Evolutionary conservation across 2,329 filamentous ascomycete genomes (phyloP), one percentile per base, ranked within the genome.

Genomic region (Diaporthe sp.): DNA sequence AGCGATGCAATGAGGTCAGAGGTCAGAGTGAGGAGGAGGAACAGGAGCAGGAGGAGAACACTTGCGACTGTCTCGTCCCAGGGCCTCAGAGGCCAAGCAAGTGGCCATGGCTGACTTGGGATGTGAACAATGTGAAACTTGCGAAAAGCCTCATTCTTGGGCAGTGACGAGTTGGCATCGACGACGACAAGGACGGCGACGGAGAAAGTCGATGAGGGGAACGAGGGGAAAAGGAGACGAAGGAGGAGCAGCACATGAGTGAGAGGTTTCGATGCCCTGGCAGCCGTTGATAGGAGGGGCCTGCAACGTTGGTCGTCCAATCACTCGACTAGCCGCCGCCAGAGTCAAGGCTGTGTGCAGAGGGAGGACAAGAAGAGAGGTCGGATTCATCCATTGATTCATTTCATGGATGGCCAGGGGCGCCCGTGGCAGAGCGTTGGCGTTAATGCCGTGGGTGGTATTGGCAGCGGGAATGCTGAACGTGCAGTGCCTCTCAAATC

Each of bases 211-310:
- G 37, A 31, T 17, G 15, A 31, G 9, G 22, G 12, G 57, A 15
- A 9, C 6, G n/a, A 10, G 60, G 58, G 10, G 58, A 42, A 15
- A 31, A 22, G 25, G 5, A 57, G 28, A 19, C 8, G 28, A 13
- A 19, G 2, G 42, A 49, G 34, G 58, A 61, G n/a, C 17, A 31
- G 9, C 19, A 39, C 9, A 25, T 6, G 53, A 19, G 28, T 2
- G 37, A 62, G 44, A 15, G 12, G 31, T 51, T 67, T 51, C 19
- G 22, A 51, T 37, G 62, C 37, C 62, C 62, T 68, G 62, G 62
- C 62, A 68, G 62, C 46, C 62, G 62, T 68, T 68, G 62, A 68
- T 68, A 68, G 62, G 62, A 51, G 62, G 62, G 62, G 62, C 28
- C 4, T 6, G 44, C 62, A 25, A 37, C 22, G 44, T 3, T 2